Percentiles rank a stretch among this genome's conserved stretches.
Evolutionary conservation across 73 alveolate genomes (phyloP).

Genomic region (Paramecium primaurelia): DNA sequence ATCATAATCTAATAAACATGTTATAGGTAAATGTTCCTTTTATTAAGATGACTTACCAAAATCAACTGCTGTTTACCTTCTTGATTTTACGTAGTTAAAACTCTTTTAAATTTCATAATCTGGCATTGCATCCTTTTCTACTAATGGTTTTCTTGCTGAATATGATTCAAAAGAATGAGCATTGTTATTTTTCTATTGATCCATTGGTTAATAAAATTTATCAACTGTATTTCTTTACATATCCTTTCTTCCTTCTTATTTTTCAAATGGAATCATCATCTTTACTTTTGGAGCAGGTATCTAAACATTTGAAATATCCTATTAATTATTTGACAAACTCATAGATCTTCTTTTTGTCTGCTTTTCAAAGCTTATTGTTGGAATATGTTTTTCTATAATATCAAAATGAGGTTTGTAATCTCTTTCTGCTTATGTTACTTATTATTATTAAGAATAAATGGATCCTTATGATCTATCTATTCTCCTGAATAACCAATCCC

Average conservation of each 20-base stretch:
- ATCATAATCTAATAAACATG: not conserved
- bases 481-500: conserved; percentile 30
- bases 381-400: conserved; percentile 17
- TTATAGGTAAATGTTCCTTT: not conserved
- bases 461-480: conserved; percentile 30
- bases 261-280: conserved; percentile 7
- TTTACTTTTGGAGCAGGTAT: not conserved
- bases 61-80: not conserved
- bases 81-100: not conserved
- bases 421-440: not conserved
- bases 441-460: not conserved
- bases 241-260: conserved; percentile 29
- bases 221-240: not conserved
- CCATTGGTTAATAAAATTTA: not conserved
- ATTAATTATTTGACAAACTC: not conserved
- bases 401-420: conserved; percentile 35
- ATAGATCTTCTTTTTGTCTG: conserved; percentile 27
- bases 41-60: not conserved
- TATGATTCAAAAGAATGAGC: conserved; percentile 46
- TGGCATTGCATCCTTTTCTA: conserved; percentile 19
- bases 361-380: not conserved
- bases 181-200: not conserved
- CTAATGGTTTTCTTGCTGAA: conserved; percentile 36
- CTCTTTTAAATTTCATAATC: not conserved
- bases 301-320: not conserved